These are phyloP conservation scores for Chalaropsis thielavioides DNA, from an alignment of 2,329 filamentous ascomycete genomes.

Conservation along the genomic window DNA sequence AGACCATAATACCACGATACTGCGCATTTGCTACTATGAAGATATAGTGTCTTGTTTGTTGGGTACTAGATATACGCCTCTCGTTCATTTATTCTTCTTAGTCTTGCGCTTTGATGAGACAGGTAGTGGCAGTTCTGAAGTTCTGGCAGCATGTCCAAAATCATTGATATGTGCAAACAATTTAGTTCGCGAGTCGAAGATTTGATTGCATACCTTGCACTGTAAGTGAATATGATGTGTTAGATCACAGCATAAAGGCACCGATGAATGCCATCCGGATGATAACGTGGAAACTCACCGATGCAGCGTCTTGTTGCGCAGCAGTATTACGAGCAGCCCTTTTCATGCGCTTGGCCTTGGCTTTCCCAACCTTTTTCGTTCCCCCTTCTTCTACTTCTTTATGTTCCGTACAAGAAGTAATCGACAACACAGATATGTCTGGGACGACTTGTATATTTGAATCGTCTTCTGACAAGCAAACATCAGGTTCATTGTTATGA, in stretches of 20 bases:
- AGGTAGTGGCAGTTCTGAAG: neutral
- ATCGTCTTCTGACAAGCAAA: neutral
- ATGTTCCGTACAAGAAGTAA: neutral
- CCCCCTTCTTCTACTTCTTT: neutral
- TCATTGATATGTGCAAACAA: conserved; percentile 61
- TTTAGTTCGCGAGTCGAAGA: conserved; percentile 48
- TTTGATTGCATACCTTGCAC: conserved; percentile 28
- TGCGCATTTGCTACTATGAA: neutral
- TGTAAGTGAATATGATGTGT: neutral
- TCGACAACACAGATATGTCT: neutral
- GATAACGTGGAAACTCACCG: conserved; percentile 24
- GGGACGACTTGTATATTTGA: neutral
- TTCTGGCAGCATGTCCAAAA: conserved; percentile 46
- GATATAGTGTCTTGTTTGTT: too few relatives aligned
- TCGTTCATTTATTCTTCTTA: conserved; percentile 2
- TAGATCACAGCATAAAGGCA: neutral
- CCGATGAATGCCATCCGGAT: neutral
- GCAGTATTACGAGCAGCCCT: conserved; percentile 24
- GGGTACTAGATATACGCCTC: neutral
- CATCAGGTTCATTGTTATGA: neutral
- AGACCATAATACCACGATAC: too few relatives aligned
- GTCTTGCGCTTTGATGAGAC: conserved; percentile 8
- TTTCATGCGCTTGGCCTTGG: conserved; percentile 16
- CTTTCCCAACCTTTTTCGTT: conserved; percentile 13
- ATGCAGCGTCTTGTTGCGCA: conserved; percentile 23